Percentiles rank a stretch among this genome's conserved stretches.
Conservation (phyloP, 768 basidiomycete species). For the Rhodosporidiobolus odoratus region DNA sequence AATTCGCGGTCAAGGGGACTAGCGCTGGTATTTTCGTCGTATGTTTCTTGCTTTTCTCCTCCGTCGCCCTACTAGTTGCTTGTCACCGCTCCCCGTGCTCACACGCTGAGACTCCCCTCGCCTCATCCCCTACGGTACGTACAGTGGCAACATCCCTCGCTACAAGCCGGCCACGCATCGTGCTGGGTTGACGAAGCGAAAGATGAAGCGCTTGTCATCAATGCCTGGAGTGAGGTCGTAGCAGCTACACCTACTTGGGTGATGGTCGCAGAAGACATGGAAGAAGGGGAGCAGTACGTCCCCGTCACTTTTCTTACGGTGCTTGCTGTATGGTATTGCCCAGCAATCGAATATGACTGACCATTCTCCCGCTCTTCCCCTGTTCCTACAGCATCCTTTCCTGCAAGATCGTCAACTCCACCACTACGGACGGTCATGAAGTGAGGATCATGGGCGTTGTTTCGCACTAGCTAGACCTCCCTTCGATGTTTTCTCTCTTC, state of each 20-base stretch:
- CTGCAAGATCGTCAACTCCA: not conserved
- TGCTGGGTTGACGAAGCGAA: constrained; percentile 9
- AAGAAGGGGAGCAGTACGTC: constrained; percentile 10
- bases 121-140: too few species aligned
- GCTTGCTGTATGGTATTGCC: not conserved
- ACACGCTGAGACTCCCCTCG: not conserved
- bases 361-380: not conserved
- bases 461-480: not conserved
- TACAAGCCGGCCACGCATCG: not conserved
- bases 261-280: not conserved
- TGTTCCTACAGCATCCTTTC: not conserved
- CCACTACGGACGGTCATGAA: constrained; percentile 3
- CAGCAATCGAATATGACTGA: not conserved
- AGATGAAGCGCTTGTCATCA: not conserved
- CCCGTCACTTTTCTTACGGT: not conserved
- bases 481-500: not conserved
- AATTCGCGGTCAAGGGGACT: constrained; percentile 1
- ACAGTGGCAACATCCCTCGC: not conserved
- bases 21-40: constrained; percentile 5
- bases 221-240: not conserved
- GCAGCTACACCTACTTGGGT: not conserved
- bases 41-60: not conserved
- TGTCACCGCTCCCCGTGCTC: not conserved
- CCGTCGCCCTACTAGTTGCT: too few species aligned
- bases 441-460: constrained; percentile 20